Conservation (phyloP, 768 basidiomycete genomes). For the Russula sp. region DNA sequence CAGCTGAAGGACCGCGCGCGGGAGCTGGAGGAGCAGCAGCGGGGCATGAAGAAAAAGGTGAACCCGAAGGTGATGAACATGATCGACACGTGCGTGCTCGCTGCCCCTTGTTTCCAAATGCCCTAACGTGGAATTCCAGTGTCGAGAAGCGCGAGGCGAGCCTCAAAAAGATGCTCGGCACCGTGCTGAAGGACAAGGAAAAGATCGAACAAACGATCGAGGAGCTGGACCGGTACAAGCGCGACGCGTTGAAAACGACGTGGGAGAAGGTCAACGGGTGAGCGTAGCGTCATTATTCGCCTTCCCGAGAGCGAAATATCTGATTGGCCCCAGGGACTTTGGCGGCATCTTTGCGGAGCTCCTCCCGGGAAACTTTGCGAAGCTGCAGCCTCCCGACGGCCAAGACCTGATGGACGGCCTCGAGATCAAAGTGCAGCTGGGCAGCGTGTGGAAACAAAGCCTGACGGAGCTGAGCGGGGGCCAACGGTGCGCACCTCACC, state of each 20-base stretch:
- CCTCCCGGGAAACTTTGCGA: constrained; percentile 93
- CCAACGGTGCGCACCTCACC: constrained; percentile 60
- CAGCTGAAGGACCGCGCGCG: constrained; percentile 56
- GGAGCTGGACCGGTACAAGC: constrained; percentile 90
- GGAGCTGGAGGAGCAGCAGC: constrained; percentile 73
- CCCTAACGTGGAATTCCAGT: constrained; percentile 35
- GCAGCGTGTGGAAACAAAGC: constrained; percentile 95
- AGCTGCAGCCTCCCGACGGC: constrained; percentile 88
- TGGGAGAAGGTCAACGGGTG: constrained; percentile 95
- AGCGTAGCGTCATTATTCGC: constrained; percentile 39
- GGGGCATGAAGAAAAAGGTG: constrained; percentile 90
- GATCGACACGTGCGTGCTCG: constrained; percentile 74
- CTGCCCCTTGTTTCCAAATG: background rate
- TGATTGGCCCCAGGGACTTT: constrained; percentile 62
- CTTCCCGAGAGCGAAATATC: background rate
- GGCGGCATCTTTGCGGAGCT: constrained; percentile 94
- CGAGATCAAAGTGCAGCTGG: constrained; percentile 94
- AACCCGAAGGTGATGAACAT: constrained; percentile 94
- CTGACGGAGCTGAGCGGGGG: constrained; percentile 96
- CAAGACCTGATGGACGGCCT: constrained; percentile 92
- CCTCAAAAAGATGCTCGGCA: constrained; percentile 83
- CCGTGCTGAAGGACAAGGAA: constrained; percentile 85
- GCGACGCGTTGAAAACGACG: constrained; percentile 87
- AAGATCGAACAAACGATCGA: constrained; percentile 94
- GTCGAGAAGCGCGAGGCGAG: constrained; percentile 89